A percentile compares a stretch with the other conserved stretches of the same genome.
These are phyloP conservation scores for Dinochytrium kinnereticum DNA, from an alignment of 371 early-diverging fungal genomes.

Conservation along the genomic window DNA sequence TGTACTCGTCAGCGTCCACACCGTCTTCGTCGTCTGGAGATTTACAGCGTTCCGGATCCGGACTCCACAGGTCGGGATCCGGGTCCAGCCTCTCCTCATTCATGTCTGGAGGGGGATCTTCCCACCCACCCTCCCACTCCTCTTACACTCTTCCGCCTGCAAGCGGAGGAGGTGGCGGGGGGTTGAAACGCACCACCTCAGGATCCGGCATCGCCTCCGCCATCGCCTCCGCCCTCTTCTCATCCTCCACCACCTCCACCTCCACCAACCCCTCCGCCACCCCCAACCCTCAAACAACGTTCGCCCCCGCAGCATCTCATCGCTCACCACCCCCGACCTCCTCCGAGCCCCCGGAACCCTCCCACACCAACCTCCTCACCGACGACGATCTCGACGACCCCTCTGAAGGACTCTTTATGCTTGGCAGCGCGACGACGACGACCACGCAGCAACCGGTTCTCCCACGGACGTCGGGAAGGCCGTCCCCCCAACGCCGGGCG, in stretches of 20 bases:
- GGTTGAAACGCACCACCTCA: slow-evolving; percentile 1
- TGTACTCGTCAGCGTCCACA: neutral
- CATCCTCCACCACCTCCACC: too few relatives aligned
- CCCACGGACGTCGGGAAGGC: too few relatives aligned
- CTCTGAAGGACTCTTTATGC: neutral
- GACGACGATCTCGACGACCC: neutral
- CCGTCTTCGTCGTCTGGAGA: slow-evolving; percentile 2
- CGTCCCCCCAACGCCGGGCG: too few relatives aligned
- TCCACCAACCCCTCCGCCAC: too few relatives aligned
- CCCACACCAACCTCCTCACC: neutral
- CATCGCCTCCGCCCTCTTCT: neutral
- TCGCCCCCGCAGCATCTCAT: too few relatives aligned
- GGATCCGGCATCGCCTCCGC: neutral
- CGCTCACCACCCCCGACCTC: too few relatives aligned
- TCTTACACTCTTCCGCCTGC: too few relatives aligned
- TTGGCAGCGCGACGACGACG: neutral
- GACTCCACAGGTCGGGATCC: neutral
- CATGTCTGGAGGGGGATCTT: too few relatives aligned
- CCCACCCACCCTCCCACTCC: too few relatives aligned
- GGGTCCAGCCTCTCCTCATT: neutral
- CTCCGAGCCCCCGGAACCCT: too few relatives aligned
- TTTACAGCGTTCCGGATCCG: neutral
- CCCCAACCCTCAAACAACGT: too few relatives aligned
- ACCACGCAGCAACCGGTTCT: too few relatives aligned
- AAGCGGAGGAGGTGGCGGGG: neutral